Evolutionary conservation across 2,329 filamentous ascomycete genomes (phyloP).

Genomic region (Ceratocystis variospora): DNA sequence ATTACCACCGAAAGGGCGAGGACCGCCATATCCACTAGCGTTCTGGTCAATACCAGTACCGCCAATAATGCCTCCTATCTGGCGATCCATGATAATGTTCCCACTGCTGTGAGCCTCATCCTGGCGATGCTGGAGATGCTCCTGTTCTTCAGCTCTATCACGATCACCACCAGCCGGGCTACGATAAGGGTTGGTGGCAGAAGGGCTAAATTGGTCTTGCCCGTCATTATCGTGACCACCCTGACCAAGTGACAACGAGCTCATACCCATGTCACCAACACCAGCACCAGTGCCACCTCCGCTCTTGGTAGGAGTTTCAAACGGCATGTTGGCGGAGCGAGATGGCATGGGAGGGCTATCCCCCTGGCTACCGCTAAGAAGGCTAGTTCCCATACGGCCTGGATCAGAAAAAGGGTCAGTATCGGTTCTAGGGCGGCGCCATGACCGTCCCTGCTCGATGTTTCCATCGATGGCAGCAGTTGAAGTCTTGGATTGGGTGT

Average conservation of each 20-base stretch:
- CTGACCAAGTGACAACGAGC: conserved; percentile 43
- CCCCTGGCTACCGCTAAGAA: conserved; percentile 51
- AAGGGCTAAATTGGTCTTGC: conserved; percentile 73
- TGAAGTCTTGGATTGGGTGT: conserved; percentile 28
- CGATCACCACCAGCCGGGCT: conserved; percentile 71
- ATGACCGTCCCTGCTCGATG: conserved; percentile 35
- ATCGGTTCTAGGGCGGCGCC: conserved; percentile 50
- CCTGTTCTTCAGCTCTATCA: conserved; percentile 33
- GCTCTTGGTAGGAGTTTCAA: conserved; percentile 37
- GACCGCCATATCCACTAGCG: conserved; percentile 39
- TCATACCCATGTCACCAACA: conserved; percentile 47
- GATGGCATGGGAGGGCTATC: conserved; percentile 35
- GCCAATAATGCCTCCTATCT: conserved; percentile 11
- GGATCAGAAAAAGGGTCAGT: conserved; percentile 67
- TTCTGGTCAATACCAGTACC: conserved; percentile 26
- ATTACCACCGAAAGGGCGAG: conserved; percentile 37
- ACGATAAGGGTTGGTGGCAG: conserved; percentile 90
- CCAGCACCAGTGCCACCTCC: conserved; percentile 3
- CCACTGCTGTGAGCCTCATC: conserved; percentile 36
- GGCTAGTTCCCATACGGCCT: conserved; percentile 28
- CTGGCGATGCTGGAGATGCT: conserved; percentile 41
- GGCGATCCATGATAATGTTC: conserved; percentile 6
- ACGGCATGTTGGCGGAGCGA: conserved; percentile 18
- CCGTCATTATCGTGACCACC: conserved; percentile 34
- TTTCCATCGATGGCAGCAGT: conserved; percentile 24